Base-by-base conservation (phyloP, 768 basidiomycete genomes). In the Podaxis rugospora region DNA sequence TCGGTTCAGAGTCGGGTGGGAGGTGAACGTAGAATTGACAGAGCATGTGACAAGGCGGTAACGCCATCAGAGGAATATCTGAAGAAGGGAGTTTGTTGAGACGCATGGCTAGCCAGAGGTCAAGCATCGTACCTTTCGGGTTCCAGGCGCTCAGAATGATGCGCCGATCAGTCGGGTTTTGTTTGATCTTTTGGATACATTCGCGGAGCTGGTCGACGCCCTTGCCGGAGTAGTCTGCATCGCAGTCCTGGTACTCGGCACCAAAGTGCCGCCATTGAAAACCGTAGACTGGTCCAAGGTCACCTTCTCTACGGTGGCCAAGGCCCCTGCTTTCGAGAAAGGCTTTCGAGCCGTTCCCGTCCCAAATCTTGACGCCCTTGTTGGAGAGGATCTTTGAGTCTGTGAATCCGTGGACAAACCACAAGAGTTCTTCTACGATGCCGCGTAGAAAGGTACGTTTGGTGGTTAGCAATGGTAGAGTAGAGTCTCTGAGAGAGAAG, bases 1-100 rank as follows among this genome's bases (percentile, higher is more conserved):
- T 66, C 1, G 85, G 79, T 16, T 79, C 67, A 13, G 74, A 66
- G 0, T 79, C 65, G 3, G 85, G 74, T 0, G 96, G 91, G 37
- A 96, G 87, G 69, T 93, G 90, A 37, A 99, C 96, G 78, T 93
- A 98, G 81, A 99, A 99, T 71, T 99, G 97, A 76, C 95, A 98
- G 74, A 98, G 89, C 86, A 98, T 90, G 75, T 98, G 97, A 74
- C 97, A 99, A 0, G 97, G 97, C 0, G 97, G 97, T 0, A 99
- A 85, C 0, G 97, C 97, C 97, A 98, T 99, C 40, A 83, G 80
- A 0, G 88, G 85, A 25, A 99, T 90, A 74, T 97, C 96, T 98
- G 67, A 10, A 4, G 18, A 51, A 4, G 16, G 18, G 36, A 42
- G 27, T 50, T 57, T 53, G 23, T 14, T 5, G 25, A 40, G 32